phyloP scores from a whole-genome alignment of 169 alveolate species.

The Cardiosporidium cionae region DNA sequence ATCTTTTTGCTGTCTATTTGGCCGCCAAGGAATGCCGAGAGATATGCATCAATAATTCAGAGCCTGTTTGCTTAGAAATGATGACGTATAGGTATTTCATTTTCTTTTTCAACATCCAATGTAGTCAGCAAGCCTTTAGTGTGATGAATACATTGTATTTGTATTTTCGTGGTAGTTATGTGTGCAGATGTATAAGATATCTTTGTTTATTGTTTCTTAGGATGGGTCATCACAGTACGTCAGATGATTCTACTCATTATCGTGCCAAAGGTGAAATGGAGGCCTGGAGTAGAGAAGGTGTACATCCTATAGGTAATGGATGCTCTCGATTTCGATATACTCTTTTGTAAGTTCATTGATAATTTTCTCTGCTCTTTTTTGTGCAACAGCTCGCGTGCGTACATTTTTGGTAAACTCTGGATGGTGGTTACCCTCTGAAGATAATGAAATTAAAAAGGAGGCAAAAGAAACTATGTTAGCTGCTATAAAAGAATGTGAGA shows the following conservation, averaged over 20 bases:
- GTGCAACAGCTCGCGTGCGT: neutral
- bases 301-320: constrained; percentile 38
- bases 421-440: neutral
- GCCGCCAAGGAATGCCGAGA: constrained; percentile 83
- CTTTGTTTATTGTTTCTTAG: constrained; percentile 30
- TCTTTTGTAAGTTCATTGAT: neutral
- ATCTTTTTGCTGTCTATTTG: constrained; percentile 82
- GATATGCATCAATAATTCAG: constrained; percentile 51
- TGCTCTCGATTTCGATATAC: neutral
- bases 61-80: constrained; percentile 81
- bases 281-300: constrained; percentile 67
- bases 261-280: constrained; percentile 75
- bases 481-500: neutral
- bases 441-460: neutral
- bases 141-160: too few relatives aligned
- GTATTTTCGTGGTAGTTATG: too few relatives aligned
- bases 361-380: neutral
- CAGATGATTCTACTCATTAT: constrained; percentile 83
- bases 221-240: constrained; percentile 90
- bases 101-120: neutral
- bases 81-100: constrained; percentile 77
- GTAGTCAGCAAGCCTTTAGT: too few relatives aligned
- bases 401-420: neutral
- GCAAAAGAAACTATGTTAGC: neutral
- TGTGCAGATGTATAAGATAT: neutral